Percentiles rank a stretch among this genome's conserved stretches.
Evolutionary conservation across 2,329 filamentous ascomycete species (phyloP).

Genomic region (Aureobasidium pullulans): DNA sequence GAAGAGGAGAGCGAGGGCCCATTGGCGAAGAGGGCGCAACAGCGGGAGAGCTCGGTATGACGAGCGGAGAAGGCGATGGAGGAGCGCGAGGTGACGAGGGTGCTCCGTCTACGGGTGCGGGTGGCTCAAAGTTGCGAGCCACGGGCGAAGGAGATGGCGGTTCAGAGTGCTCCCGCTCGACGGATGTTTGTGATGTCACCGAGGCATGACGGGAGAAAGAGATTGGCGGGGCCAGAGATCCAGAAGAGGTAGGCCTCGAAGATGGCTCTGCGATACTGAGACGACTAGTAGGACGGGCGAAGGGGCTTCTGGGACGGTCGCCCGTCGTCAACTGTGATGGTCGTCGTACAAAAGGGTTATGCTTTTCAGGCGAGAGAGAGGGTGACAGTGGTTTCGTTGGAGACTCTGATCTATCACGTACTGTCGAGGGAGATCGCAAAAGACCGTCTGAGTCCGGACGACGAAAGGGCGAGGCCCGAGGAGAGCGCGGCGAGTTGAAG

Average conservation of each 20-base stretch:
- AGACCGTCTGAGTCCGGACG: slow-evolving; percentile 33
- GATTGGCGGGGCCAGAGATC: background rate
- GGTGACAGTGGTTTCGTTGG: slow-evolving; percentile 16
- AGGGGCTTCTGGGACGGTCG: slow-evolving; percentile 28
- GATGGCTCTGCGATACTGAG: slow-evolving; percentile 21
- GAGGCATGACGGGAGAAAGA: slow-evolving; percentile 7
- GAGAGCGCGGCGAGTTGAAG: slow-evolving; percentile 37
- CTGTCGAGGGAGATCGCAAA: slow-evolving; percentile 31
- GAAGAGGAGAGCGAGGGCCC: slow-evolving; percentile 7
- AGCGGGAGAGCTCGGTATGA: slow-evolving; percentile 26
- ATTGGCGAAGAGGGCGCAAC: background rate
- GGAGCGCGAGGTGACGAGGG: slow-evolving; percentile 22
- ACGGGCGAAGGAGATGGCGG: slow-evolving; percentile 14
- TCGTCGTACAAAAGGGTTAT: slow-evolving; percentile 30
- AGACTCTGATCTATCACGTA: slow-evolving; percentile 22
- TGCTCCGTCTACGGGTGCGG: slow-evolving; percentile 13
- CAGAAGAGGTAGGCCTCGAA: slow-evolving; percentile 2
- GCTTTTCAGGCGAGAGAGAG: slow-evolving; percentile 16
- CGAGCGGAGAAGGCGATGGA: slow-evolving; percentile 20
- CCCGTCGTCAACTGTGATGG: slow-evolving; percentile 26
- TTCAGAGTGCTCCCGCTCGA: slow-evolving; percentile 13
- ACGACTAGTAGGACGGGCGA: slow-evolving; percentile 27
- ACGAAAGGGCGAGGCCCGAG: slow-evolving; percentile 38
- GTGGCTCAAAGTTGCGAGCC: slow-evolving; percentile 1
- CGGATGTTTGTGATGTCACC: background rate